Percentiles rank a stretch among this genome's conserved stretches.
Evolutionary conservation across 495 filamentous ascomycete genomes (phyloP).

Genomic region (Hypoxylon subgilvum): DNA sequence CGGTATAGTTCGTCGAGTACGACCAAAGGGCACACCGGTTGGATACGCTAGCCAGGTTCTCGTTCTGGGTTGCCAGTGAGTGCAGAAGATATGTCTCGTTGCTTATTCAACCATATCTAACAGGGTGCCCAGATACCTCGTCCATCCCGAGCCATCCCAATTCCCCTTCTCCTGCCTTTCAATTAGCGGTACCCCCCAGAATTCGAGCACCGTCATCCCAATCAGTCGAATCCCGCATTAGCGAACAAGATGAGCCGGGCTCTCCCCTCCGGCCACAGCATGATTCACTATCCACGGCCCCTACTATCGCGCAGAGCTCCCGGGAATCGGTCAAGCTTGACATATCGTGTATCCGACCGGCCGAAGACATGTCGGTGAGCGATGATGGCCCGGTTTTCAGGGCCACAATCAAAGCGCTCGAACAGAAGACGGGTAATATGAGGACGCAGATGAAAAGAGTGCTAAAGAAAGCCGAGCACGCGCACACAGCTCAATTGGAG

Average conservation of each 20-base stretch:
- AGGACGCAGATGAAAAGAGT: conserved; percentile 93
- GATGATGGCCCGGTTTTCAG: conserved; percentile 97
- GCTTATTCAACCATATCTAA: conserved; percentile 42
- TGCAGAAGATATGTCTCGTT: conserved; percentile 18
- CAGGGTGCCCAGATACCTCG: conserved; percentile 40
- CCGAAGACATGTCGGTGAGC: conserved; percentile 81
- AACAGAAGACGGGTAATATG: conserved; percentile 97
- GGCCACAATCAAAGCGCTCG: conserved; percentile 93
- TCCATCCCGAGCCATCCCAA: conserved; percentile 50
- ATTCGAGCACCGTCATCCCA: conserved; percentile 82
- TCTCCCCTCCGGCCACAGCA: conserved; percentile 62
- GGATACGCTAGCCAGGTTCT: conserved; percentile 86
- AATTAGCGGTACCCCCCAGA: conserved; percentile 74
- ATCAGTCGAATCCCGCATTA: conserved; percentile 77
- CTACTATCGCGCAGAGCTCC: conserved; percentile 38
- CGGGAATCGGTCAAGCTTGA: conserved; percentile 79
- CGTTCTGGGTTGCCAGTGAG: conserved; percentile 90
- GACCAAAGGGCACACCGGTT: conserved; percentile 89
- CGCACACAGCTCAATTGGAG: conserved; percentile 74
- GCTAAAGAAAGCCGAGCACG: conserved; percentile 86
- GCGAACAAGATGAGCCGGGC: conserved; percentile 68
- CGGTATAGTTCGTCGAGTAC: conserved; percentile 83
- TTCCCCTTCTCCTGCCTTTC: conserved; percentile 71
- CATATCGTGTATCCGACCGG: conserved; percentile 81
- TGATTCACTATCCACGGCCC: conserved; percentile 47